Percentiles rank a stretch among this genome's conserved stretches.
phyloP scores from a whole-genome alignment of 169 alveolate genomes.

The Plasmodium ovale region DNA sequence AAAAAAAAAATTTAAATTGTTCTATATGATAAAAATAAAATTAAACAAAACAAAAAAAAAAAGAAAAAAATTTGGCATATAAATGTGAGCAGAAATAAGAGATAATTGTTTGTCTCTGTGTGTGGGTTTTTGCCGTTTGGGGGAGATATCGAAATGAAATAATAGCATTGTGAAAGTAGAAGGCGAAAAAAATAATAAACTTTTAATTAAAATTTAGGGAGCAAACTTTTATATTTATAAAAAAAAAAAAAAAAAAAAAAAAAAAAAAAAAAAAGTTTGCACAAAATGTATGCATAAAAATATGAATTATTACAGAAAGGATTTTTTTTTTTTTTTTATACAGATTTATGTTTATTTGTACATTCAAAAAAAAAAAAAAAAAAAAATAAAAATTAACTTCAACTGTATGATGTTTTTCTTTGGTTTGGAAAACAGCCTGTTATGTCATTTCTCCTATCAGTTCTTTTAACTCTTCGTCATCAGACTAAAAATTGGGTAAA shows the following conservation, averaged over 20 bases:
- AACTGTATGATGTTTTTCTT: neutral
- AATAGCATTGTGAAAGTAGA: neutral
- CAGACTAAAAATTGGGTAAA: constrained; percentile 34
- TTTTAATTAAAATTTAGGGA: neutral
- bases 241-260: too few relatives aligned
- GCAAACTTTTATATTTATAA: too few relatives aligned
- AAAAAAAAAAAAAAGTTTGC: neutral
- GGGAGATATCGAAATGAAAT: neutral
- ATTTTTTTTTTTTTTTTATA: too few relatives aligned
- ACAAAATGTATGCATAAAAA: neutral
- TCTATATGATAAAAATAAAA: neutral
- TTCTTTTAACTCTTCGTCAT: constrained; percentile 74
- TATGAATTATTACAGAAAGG: neutral
- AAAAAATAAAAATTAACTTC: neutral
- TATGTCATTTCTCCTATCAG: constrained; percentile 76
- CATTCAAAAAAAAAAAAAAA: too few relatives aligned
- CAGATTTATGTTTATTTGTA: neutral
- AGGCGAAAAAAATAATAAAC: neutral
- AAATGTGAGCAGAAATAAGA: too few relatives aligned
- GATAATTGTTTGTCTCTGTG: too few relatives aligned
- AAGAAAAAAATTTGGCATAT: too few relatives aligned
- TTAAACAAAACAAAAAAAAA: constrained; percentile 4
- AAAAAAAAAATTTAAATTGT: constrained; percentile 10
- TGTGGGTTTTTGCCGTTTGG: too few relatives aligned
- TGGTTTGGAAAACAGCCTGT: neutral